Base-by-base conservation (phyloP, 2,329 filamentous ascomycete genomes). In the Aspergillus sojae region DNA sequence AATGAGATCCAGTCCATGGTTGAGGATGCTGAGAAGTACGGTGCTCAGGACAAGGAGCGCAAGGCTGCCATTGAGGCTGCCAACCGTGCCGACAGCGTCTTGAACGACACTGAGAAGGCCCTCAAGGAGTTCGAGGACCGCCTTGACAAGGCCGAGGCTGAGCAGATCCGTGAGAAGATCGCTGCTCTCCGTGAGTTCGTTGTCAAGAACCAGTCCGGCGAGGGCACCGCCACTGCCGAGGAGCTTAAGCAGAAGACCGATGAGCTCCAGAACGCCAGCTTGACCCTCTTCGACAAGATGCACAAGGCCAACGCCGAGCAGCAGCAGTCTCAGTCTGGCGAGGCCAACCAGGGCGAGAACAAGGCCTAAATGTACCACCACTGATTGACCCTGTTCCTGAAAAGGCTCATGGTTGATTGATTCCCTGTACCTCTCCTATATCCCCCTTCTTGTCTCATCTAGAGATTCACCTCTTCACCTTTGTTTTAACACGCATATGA, bases 281-380 rank as follows among this genome's bases (percentile, higher is more conserved):
- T 99, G 83, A 96, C 92, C 84, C 89, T 98, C 76, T 98, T 99
- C 81, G 95, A 98, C 86, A 97, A 98, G 91, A 97, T 99, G 92
- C 94, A 99, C 91, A 96, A 96, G 87, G 93, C 94, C 72, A 90
- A 92, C 74, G 80, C 83, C 72, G 91, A 94, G 84, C 85, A 84
- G 72, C 80, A 84, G 75, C 81, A 87, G 77, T 81, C 86, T 75
- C 73, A 81, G 77, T 61, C 68, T 75, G 86, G 69, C 65, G 76
- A 74, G 71, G 71, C 62, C 63, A 71, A 71, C 70, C 75, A 78
- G 74, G 80, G 81, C 61, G 88, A 93, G 84, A 91, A 91, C 86
- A 93, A 93, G 88, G 81, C 78, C 70, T 86, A 81, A 82, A 79
- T 70, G 66, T 64, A 67, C 53, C 63, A 68, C 60, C 53, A 68